phyloP scores from a whole-genome alignment of 208 protist species.

The Leishmania turanica region DNA sequence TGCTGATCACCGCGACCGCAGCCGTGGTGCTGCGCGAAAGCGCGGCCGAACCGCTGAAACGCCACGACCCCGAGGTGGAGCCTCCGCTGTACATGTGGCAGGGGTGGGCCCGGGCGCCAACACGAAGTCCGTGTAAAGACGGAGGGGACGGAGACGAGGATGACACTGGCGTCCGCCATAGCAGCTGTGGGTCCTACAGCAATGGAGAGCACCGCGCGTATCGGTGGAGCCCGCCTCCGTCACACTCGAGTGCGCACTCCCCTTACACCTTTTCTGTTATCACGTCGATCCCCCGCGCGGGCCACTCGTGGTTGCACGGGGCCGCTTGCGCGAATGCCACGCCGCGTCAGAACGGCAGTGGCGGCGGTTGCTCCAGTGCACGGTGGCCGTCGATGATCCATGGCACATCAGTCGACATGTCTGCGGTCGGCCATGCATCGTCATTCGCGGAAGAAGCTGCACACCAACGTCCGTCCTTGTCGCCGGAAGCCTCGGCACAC shows the following conservation, averaged over 20 bases:
- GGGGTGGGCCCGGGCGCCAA: neutral
- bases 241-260: neutral
- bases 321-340: neutral
- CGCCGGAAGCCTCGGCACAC: neutral
- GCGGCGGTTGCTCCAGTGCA: neutral
- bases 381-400: neutral
- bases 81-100: neutral
- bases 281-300: neutral
- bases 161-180: neutral
- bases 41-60: slow-evolving; percentile 3
- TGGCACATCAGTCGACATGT: neutral
- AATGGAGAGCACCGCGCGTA: neutral
- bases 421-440: neutral
- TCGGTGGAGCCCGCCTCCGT: neutral
- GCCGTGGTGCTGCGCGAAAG: slow-evolving; percentile 1
- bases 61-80: neutral
- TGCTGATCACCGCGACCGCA: neutral
- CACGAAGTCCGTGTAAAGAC: neutral
- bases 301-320: neutral
- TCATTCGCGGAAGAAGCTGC: neutral
- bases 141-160: neutral
- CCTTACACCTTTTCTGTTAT: slow-evolving; percentile 8
- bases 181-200: neutral
- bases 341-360: neutral
- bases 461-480: neutral